A percentile compares a stretch with the other conserved stretches of the same genome.
Conservation (phyloP, 2,329 filamentous ascomycete species). For the Teratosphaeria epicoccoides region DNA sequence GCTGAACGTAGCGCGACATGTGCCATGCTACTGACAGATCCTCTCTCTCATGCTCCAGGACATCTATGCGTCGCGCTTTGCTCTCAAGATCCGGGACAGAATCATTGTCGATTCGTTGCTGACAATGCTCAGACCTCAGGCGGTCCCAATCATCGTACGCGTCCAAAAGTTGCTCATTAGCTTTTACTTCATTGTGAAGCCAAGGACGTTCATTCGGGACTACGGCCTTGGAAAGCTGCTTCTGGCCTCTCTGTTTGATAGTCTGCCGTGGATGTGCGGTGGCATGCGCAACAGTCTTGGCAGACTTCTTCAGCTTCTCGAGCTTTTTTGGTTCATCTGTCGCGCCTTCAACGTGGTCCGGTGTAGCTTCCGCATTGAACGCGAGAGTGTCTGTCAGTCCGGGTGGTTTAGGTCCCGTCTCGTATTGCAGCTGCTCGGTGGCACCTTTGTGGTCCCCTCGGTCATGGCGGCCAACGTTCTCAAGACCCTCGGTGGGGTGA, state of each 20-base stretch:
- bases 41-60: constrained; percentile 1
- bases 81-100: neutral
- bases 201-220: constrained; percentile 1
- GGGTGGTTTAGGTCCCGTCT: neutral
- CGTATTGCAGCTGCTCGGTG: neutral
- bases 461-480: neutral
- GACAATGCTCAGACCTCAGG: neutral
- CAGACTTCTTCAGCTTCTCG: constrained; percentile 1
- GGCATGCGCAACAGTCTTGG: neutral
- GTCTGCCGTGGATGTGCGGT: constrained; percentile 3
- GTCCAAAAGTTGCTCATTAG: constrained; percentile 1
- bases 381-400: constrained; percentile 1
- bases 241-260: neutral
- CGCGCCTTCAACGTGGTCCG: neutral
- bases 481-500: neutral
- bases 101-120: neutral
- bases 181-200: neutral
- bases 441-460: neutral
- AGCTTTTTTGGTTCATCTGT: neutral
- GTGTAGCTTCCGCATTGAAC: neutral
- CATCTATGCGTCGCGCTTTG: neutral
- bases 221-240: neutral
- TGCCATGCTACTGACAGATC: constrained; percentile 3
- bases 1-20: constrained; percentile 4
- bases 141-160: constrained; percentile 2